Evolutionary conservation across 108 stramenopile species (phyloP), one percentile per base, ranked within the genome.

Genomic region (Cyclotella atomus): DNA sequence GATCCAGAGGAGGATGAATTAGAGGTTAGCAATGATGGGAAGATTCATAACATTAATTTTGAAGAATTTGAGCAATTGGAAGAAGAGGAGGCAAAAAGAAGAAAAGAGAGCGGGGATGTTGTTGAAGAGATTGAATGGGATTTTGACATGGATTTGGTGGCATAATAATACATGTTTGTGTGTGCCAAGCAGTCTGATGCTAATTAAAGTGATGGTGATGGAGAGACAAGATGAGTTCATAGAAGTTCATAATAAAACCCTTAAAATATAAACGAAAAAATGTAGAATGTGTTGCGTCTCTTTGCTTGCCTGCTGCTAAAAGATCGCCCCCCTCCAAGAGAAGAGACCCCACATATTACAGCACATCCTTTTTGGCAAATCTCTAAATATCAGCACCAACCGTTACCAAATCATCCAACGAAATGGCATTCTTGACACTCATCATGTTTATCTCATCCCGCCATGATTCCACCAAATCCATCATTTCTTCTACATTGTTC

Each of bases 91-190:
- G 29, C 60, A 52, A 79, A 76, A 65, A 81, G 71, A 60, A 84
- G 73, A 52, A 83, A 66, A 59, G 44, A 72, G 14, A 61, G 56
- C 5, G 84, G 55, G 16, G 84, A 86, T 20, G 56, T 30, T 29
- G 36, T 24, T 21, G 67, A 74, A 10, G 52, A 72, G 25, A 62
- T 87, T 57, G 78, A 82, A 52, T 93, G 92, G 92, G 95, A 95
- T 73, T 93, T 95, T 82, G 95, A 95, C 71, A 75, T 71, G 56
- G 95, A 95, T 84, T 78, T 95, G 64, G 77, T 91, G 12, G 92
- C 88, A 46, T 93, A 59, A 68, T 43, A 43, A 43, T 43, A 43
- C 12, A 8, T 43, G 43, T 12, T 43, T 43, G 12, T n/a, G n/a
- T n/a, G n/a, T n/a, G n/a, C 43, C 8, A 15, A 43, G 43, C 43